Percentiles rank a stretch among this genome's conserved stretches.
Conservation (phyloP, 2,329 filamentous ascomycete genomes). For the Aspergillus fructus region DNA sequence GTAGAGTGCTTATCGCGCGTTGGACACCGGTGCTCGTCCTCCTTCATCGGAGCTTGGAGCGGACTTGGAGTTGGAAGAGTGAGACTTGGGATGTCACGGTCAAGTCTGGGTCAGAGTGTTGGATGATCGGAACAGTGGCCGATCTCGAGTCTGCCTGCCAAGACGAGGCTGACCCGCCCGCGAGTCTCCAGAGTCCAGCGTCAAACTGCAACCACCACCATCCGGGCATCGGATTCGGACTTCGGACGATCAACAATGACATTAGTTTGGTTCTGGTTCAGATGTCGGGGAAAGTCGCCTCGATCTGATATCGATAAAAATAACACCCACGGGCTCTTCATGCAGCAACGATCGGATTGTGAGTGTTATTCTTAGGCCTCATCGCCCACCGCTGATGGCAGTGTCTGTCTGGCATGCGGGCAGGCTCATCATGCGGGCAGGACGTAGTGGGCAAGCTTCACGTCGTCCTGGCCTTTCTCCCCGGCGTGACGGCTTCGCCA, state of each 20-base stretch:
- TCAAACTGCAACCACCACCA: too few relatives aligned
- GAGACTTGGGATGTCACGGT: neutral
- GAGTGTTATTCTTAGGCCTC: neutral
- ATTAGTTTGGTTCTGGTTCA: too few relatives aligned
- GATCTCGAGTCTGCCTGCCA: constrained; percentile 8
- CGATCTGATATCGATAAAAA: neutral
- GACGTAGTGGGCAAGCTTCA: neutral
- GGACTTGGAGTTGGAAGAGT: neutral
- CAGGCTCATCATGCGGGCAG: too few relatives aligned
- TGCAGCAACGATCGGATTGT: neutral
- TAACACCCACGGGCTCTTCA: neutral
- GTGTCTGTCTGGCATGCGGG: neutral
- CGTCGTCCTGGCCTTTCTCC: neutral
- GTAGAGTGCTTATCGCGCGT: constrained; percentile 7
- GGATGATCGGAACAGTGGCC: constrained; percentile 1
- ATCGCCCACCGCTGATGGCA: neutral
- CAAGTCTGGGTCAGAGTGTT: neutral
- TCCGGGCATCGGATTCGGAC: too few relatives aligned
- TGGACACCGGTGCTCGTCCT: neutral
- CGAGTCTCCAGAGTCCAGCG: too few relatives aligned
- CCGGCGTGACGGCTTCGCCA: neutral
- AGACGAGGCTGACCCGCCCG: constrained; percentile 7
- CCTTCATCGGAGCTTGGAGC: neutral
- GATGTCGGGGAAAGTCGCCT: neutral
- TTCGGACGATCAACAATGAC: too few relatives aligned